Conservation (phyloP, 805 yeast genomes). For the Komagataella ulmi region DNA sequence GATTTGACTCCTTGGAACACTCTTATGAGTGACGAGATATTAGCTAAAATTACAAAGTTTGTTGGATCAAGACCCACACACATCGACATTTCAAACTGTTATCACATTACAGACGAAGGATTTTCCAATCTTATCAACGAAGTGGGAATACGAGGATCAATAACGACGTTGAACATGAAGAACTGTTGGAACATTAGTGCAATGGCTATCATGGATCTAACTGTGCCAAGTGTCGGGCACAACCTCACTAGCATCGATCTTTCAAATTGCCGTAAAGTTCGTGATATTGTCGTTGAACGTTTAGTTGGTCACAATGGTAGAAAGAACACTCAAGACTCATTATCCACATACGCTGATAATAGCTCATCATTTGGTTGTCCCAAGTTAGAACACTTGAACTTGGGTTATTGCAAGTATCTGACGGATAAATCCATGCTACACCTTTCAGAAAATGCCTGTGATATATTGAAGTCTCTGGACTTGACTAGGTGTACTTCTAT, state of each 20-base stretch:
- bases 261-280: slow-evolving; percentile 60
- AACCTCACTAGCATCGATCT: slow-evolving; percentile 48
- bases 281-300: slow-evolving; percentile 55
- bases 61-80: slow-evolving; percentile 54
- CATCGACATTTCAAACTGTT: slow-evolving; percentile 60
- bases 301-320: slow-evolving; percentile 35
- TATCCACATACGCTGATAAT: background rate
- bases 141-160: slow-evolving; percentile 51
- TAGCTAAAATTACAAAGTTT: slow-evolving; percentile 49
- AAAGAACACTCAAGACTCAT: slow-evolving; percentile 8
- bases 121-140: slow-evolving; percentile 60
- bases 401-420: slow-evolving; percentile 67
- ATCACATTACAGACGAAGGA: slow-evolving; percentile 66
- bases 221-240: slow-evolving; percentile 51
- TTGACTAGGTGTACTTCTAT: slow-evolving; percentile 68
- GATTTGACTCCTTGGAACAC: slow-evolving; percentile 56
- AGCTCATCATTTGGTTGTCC: slow-evolving; percentile 34
- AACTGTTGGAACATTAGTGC: slow-evolving; percentile 71
- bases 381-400: slow-evolving; percentile 34
- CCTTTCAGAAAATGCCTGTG: slow-evolving; percentile 44
- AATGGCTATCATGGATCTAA: slow-evolving; percentile 70
- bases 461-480: slow-evolving; percentile 40
- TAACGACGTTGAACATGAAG: slow-evolving; percentile 42
- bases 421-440: slow-evolving; percentile 58
- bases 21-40: slow-evolving; percentile 39